Base-by-base conservation (phyloP, 164 flowering plant genomes). In the Taxillus chinensis region DNA sequence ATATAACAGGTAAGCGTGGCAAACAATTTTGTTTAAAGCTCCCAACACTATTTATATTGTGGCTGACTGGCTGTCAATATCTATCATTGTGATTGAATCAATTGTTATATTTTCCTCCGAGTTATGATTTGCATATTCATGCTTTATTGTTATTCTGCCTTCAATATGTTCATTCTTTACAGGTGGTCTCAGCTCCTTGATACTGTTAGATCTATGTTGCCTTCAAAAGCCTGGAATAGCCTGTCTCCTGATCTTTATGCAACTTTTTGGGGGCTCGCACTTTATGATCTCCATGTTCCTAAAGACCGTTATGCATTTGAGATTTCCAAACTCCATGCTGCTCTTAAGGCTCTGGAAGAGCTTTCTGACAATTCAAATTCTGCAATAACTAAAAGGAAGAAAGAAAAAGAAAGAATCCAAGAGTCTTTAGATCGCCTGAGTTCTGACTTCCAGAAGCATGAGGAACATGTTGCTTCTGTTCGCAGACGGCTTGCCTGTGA, bases 171-270 rank as follows among this genome's bases (percentile, higher is more conserved):
- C 27, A 27, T 27, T 27, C 27, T 0, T 27, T 2, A 27, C 86
- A 95, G 99, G 82, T 95, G 99, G 99, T 77, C 87, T 38, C 85
- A 86, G 74, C 90, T 95, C 70, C 96, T 95, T 67, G 84, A 72
- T 49, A 85, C 90, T 59, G 89, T 87, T 15, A 79, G 73, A 71
- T 78, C 84, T 14, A 82, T 95, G 92, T 68, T 95, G 74, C 99
- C 99, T 56, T 60, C 87, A 59, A 95, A 86, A 78, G 96, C 99
- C 16, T 95, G 99, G 99, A 95, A 95, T 65, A 95, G 99, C 68
- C 86, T 95, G 10, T 91, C 99, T 42, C 97, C 99, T 51, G 99
- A 89, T 79, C 86, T 95, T 39, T 95, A 95, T 82, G 91, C 92
- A 8, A 86, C 99, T 2, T 95, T 95, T 74, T 91, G 99, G 99